Evolutionary conservation across 108 stramenopile species (phyloP), one percentile per base, ranked within the genome.

Genomic region (Cyclostephanos tholiformis): DNA sequence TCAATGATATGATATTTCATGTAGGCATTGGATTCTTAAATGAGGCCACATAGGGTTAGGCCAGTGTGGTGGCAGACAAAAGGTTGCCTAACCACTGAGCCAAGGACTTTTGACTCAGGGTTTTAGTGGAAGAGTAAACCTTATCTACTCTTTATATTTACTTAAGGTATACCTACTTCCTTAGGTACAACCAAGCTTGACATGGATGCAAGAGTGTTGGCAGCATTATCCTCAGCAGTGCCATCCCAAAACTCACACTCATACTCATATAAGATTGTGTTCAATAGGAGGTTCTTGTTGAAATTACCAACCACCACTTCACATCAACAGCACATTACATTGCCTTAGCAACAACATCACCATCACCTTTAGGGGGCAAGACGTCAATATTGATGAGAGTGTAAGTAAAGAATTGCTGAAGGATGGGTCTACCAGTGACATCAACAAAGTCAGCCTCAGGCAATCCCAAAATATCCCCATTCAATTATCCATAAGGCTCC

Each of bases 191-290:
- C n/a, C n/a, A n/a, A n/a, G n/a, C n/a, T 50, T 0, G 87, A 44
- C 52, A 85, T 77, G 49, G 81, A 77, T 17, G 89, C 86, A 26
- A 90, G 81, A 2, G 83, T 46, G 58, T 90, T 90, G 19, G 80
- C 85, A 14, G 85, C 60, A 41, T 77, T 63, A 20, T 61, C 19
- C 35, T 77, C 29, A 2, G 62, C 26, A 4, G 17, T 53, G 6
- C 76, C 76, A 71, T 71, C 69, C 0, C 48, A n/a, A n/a, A n/a
- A n/a, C n/a, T n/a, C n/a, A n/a, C n/a, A n/a, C n/a, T n/a, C n/a
- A n/a, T n/a, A n/a, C n/a, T n/a, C n/a, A n/a, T n/a, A n/a, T 62
- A 77, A 19, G 23, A 70, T 26, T 32, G 56, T 70, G 35, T 64
- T 80, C 41, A 52, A 19, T 9, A 59, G 13, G 0, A 71, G 77